phyloP scores from a whole-genome alignment of 352 stramenopile species.

The Globisporangium mamillatum region DNA sequence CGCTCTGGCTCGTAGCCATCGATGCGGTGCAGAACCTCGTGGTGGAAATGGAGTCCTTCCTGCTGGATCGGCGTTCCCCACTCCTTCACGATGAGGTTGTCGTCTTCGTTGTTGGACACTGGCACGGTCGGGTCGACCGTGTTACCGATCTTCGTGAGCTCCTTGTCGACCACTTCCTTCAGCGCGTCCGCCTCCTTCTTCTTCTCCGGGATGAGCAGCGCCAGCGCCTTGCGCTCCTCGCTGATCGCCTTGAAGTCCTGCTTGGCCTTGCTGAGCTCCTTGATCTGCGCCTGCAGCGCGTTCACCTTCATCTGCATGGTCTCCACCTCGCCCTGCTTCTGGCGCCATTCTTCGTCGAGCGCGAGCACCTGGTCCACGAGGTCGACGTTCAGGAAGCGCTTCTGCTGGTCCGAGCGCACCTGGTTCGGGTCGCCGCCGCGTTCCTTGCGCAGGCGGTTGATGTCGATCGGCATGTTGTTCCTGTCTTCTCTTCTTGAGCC shows the following conservation, averaged over 20 bases:
- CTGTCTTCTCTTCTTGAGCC: slow-evolving; percentile 14
- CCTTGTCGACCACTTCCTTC: slow-evolving; percentile 69
- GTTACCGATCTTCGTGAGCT: slow-evolving; percentile 95
- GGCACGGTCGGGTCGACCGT: slow-evolving; percentile 95
- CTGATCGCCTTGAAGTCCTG: slow-evolving; percentile 79
- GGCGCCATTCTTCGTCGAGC: slow-evolving; percentile 90
- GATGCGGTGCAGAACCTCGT: slow-evolving; percentile 97
- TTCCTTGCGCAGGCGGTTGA: slow-evolving; percentile 95
- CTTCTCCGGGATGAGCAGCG: slow-evolving; percentile 58
- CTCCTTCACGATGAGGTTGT: slow-evolving; percentile 92
- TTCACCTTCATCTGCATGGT: slow-evolving; percentile 87
- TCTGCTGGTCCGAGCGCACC: slow-evolving; percentile 92
- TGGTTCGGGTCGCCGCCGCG: slow-evolving; percentile 94
- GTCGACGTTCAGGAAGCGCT: slow-evolving; percentile 93
- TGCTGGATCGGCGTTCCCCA: slow-evolving; percentile 71
- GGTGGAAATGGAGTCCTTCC: slow-evolving; percentile 91
- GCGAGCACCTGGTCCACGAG: slow-evolving; percentile 95
- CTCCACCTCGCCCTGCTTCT: slow-evolving; percentile 85
- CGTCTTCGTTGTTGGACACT: slow-evolving; percentile 95
- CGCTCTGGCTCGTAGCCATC: slow-evolving; percentile 98
- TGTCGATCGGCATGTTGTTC: slow-evolving; percentile 95
- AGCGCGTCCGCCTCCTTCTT: slow-evolving; percentile 81
- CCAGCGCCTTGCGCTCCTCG: slow-evolving; percentile 78
- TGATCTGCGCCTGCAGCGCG: slow-evolving; percentile 82
- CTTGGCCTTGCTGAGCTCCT: slow-evolving; percentile 88